Evolutionary conservation across 1,139 yeast genomes (phyloP).

Genomic region (Candida freyschussii): DNA sequence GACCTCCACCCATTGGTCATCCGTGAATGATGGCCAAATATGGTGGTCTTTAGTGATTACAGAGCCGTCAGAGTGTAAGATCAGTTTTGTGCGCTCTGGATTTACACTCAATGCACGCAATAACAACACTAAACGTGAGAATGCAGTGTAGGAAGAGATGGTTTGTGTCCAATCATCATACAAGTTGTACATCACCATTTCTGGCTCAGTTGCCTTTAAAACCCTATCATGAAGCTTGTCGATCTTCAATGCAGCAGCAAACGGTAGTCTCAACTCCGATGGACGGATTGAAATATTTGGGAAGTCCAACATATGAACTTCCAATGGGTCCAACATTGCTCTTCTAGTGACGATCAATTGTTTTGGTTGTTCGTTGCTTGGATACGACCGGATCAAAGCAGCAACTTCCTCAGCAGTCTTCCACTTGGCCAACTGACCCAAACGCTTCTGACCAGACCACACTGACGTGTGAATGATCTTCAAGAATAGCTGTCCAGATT

Average conservation of each 20-base stretch:
- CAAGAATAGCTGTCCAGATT: slow-evolving; percentile 81
- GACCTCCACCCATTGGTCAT: slow-evolving; percentile 88
- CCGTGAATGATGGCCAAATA: slow-evolving; percentile 86
- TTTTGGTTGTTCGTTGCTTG: slow-evolving; percentile 91
- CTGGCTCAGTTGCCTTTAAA: slow-evolving; percentile 84
- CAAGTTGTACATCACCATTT: slow-evolving; percentile 83
- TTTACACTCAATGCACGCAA: slow-evolving; percentile 77
- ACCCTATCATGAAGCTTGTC: slow-evolving; percentile 79
- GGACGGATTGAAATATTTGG: slow-evolving; percentile 89
- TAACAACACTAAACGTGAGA: slow-evolving; percentile 76
- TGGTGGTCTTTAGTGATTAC: slow-evolving; percentile 72
- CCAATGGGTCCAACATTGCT: slow-evolving; percentile 91
- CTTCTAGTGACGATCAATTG: slow-evolving; percentile 87
- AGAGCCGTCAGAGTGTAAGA: slow-evolving; percentile 70
- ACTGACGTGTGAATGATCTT: slow-evolving; percentile 91
- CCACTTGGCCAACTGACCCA: slow-evolving; percentile 95
- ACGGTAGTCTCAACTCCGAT: slow-evolving; percentile 85
- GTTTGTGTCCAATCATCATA: slow-evolving; percentile 92
- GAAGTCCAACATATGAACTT: slow-evolving; percentile 95
- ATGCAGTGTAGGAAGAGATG: slow-evolving; percentile 88
- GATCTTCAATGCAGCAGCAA: slow-evolving; percentile 78
- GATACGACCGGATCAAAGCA: slow-evolving; percentile 81
- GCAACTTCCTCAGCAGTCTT: slow-evolving; percentile 98
- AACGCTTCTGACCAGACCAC: slow-evolving; percentile 95
- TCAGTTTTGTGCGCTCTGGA: slow-evolving; percentile 69